phyloP scores from a whole-genome alignment of 768 basidiomycete species.

The Macrolepiota fuliginosa region DNA sequence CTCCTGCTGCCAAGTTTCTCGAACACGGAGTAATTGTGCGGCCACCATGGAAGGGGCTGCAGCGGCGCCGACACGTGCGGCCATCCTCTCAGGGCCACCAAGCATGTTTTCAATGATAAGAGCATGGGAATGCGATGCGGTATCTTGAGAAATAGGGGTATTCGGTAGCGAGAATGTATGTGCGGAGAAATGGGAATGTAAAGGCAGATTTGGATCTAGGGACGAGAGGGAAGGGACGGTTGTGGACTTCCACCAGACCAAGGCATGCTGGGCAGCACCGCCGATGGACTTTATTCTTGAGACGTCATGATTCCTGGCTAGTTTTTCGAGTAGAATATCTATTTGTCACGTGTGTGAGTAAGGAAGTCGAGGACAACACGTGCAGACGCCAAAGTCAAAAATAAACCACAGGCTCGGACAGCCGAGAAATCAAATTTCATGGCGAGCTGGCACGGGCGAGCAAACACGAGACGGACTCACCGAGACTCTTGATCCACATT shows the following conservation, averaged over 20 bases:
- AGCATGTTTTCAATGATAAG: slow-evolving; percentile 72
- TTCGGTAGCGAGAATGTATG: slow-evolving; percentile 71
- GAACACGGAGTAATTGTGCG: slow-evolving; percentile 73
- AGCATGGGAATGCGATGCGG: slow-evolving; percentile 77
- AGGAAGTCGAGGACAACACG: slow-evolving; percentile 32
- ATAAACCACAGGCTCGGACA: slow-evolving; percentile 26
- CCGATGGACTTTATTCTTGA: slow-evolving; percentile 72
- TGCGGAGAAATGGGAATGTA: slow-evolving; percentile 67
- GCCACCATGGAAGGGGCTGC: slow-evolving; percentile 69
- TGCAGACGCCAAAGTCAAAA: slow-evolving; percentile 20
- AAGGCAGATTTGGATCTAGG: slow-evolving; percentile 66
- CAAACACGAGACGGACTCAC: slow-evolving; percentile 41
- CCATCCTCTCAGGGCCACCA: slow-evolving; percentile 78
- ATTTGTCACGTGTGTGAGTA: slow-evolving; percentile 25
- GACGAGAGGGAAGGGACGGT: slow-evolving; percentile 70
- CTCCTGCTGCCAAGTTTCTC: slow-evolving; percentile 75
- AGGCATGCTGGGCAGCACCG: slow-evolving; percentile 75
- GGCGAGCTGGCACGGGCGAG: slow-evolving; percentile 14
- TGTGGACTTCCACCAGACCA: slow-evolving; percentile 87
- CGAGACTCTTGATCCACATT: slow-evolving; percentile 88
- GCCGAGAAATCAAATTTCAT: slow-evolving; percentile 62
- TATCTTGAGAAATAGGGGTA: slow-evolving; percentile 75
- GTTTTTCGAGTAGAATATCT: slow-evolving; percentile 78
- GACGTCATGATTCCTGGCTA: slow-evolving; percentile 68
- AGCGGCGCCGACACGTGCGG: slow-evolving; percentile 69